Evolutionary conservation across 495 filamentous ascomycete species (phyloP).

Genomic region (Emericellopsis terricola): DNA sequence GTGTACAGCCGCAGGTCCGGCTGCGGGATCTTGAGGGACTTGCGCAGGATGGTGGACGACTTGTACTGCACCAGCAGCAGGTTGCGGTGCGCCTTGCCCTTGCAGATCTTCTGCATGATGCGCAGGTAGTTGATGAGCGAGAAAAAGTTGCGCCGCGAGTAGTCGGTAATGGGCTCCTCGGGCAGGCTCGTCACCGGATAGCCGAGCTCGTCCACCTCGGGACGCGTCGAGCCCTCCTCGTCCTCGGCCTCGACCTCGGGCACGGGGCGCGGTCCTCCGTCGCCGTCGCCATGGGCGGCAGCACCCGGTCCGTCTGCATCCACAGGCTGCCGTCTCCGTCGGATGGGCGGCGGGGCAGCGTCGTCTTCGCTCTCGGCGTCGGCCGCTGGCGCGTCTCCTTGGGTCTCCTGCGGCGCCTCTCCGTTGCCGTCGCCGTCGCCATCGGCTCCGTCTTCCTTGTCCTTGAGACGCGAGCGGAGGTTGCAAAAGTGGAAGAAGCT

Average conservation of each 20-base stretch:
- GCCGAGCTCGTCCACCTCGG: conserved; percentile 79
- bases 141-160: conserved; percentile 89
- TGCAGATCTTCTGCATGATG: conserved; percentile 92
- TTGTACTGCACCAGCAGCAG: conserved; percentile 90
- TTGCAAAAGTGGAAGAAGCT: conserved; percentile 88
- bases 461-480: conserved; percentile 14
- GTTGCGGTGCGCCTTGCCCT: conserved; percentile 83
- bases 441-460: conserved; percentile 7
- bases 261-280: too few species aligned
- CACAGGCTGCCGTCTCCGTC: conserved; percentile 31
- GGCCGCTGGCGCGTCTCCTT: conserved; percentile 10
- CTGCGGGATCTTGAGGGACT: conserved; percentile 72
- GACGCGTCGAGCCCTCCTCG: conserved; percentile 23
- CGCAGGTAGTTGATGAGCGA: conserved; percentile 84
- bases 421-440: conserved; percentile 5
- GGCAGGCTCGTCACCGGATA: conserved; percentile 47
- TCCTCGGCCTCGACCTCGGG: conserved; percentile 11
- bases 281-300: conserved; percentile 9
- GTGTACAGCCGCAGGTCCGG: conserved; percentile 78
- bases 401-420: conserved; percentile 9
- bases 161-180: conserved; percentile 68
- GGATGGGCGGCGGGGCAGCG: conserved; percentile 70
- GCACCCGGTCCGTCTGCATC: conserved; percentile 1
- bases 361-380: conserved; percentile 39
- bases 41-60: conserved; percentile 71